Evolutionary conservation across 257 asterid genomes (phyloP).

Genomic region (Fraxinus anomala): DNA sequence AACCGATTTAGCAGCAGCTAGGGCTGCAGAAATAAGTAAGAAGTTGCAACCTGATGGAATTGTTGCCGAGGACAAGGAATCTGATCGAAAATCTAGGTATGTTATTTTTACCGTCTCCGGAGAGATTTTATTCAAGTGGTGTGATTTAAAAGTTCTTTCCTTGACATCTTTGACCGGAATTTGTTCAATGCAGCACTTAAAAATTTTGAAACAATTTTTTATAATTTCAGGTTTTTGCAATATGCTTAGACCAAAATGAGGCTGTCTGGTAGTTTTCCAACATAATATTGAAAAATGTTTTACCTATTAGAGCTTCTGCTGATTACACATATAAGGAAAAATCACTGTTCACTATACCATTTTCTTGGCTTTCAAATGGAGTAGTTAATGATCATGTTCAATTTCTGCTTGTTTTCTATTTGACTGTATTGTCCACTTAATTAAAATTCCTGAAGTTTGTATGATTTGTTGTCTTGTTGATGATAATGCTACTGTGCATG

Average conservation of each 20-base stretch:
- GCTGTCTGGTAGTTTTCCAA: background rate
- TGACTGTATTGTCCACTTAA: background rate
- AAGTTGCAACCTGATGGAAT: constrained; percentile 84
- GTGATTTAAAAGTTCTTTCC: background rate
- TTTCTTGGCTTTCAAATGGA: background rate
- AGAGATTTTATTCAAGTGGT: background rate
- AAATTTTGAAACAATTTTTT: background rate
- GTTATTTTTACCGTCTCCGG: background rate
- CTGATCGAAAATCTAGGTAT: constrained; percentile 73
- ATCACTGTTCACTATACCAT: background rate
- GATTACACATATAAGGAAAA: background rate
- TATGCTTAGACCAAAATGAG: constrained; percentile 12
- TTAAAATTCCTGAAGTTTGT: background rate
- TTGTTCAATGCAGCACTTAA: constrained; percentile 8
- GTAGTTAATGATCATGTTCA: background rate
- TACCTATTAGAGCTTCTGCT: background rate
- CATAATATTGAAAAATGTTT: background rate
- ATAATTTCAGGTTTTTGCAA: background rate
- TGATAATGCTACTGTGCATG: background rate
- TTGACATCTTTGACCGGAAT: constrained; percentile 19
- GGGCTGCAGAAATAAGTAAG: constrained; percentile 96
- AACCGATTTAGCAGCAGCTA: constrained; percentile 93
- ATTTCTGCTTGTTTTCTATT: background rate
- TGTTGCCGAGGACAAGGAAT: constrained; percentile 51
- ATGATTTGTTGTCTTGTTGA: background rate